A percentile compares a stretch with the other conserved stretches of the same genome.
Conservation (phyloP, 2,329 filamentous ascomycete genomes). For the Phialophora macrospora region DNA sequence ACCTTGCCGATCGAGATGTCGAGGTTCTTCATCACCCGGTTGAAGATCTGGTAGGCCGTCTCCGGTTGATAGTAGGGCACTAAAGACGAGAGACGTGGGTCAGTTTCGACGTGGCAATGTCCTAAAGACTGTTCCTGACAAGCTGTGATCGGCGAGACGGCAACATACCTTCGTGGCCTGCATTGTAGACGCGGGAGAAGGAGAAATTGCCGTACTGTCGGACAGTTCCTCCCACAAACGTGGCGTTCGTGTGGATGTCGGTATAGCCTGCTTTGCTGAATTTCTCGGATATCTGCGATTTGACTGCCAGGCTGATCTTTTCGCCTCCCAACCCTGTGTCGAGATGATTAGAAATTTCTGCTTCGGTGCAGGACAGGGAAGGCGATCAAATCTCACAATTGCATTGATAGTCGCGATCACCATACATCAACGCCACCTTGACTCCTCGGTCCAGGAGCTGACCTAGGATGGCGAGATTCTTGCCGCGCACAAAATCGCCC, state of each 20-base stretch:
- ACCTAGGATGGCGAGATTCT: constrained; percentile 45
- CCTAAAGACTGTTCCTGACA: too few species aligned
- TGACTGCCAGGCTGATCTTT: constrained; percentile 55
- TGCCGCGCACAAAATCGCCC: constrained; percentile 44
- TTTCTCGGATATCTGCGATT: constrained; percentile 50
- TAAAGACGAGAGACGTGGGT: neutral
- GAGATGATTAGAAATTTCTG: neutral
- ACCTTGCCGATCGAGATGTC: constrained; percentile 62
- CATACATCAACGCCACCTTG: constrained; percentile 58
- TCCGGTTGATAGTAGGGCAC: constrained; percentile 62
- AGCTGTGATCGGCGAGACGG: neutral
- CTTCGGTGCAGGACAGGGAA: neutral
- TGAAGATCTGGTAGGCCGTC: constrained; percentile 60
- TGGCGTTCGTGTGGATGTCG: constrained; percentile 48
- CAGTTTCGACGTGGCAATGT: neutral
- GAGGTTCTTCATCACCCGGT: constrained; percentile 55
- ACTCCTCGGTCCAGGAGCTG: constrained; percentile 58
- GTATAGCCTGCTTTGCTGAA: constrained; percentile 60
- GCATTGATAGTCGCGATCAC: constrained; percentile 55
- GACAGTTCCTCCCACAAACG: constrained; percentile 52
- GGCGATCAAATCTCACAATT: neutral
- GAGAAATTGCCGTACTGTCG: constrained; percentile 54
- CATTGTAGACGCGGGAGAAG: constrained; percentile 55
- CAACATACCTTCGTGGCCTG: constrained; percentile 37
- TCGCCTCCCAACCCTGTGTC: constrained; percentile 59